Base-by-base conservation (phyloP, 2,329 filamentous ascomycete species). In the Bipolaris gigantea region DNA sequence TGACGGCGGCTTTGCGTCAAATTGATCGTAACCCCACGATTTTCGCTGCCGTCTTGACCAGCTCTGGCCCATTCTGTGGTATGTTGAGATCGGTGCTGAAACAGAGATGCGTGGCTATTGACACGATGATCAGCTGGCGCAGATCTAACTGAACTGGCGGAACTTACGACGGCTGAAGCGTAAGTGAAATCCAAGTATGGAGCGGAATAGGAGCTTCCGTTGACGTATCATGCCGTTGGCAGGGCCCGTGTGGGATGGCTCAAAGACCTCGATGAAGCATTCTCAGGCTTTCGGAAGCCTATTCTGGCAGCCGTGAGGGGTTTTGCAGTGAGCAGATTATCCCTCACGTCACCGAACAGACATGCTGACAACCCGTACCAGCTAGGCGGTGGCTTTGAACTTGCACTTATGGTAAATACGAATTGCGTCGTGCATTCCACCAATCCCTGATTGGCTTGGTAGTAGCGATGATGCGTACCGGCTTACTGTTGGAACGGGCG, bases 111-210 rank as follows among this genome's bases (percentile, higher is more conserved):
- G n/a, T 21, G 13, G 15, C 11, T 34, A 15, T 38, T 52, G 16
- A 45, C 19, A 32, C 10, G n/a, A 16, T 11, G 49, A 30, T 21
- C 57, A 79, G 93, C 93, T 49, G 93, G 93, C 47, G 93, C 93
- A 52, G 93, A 97, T 75, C 96, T 97, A 79, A 96, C 95, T 77
- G 93, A 97, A 78, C 96, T 97, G 90, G 88, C 89, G 13, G 85
- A 89, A 47, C 84, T 97, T 36, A 91, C 88, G 48, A 97, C 97
- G 76, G 84, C 89, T 53, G 81, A 88, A 60, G 93, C 92, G 44
- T 47, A 47, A 21, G 44, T 39, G n/a, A 30, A 8, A 47, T 9
- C 21, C 34, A 15, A 21, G 23, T 19, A 25, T 4, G n/a, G 34
- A n/a, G 18, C 34, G 25, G 15, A 16, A 10, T 16, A 1, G 21